Percentiles rank a stretch among this genome's conserved stretches.
phyloP scores from a whole-genome alignment of 2,329 filamentous ascomycete species.

The Sordariomycetes sp. region DNA sequence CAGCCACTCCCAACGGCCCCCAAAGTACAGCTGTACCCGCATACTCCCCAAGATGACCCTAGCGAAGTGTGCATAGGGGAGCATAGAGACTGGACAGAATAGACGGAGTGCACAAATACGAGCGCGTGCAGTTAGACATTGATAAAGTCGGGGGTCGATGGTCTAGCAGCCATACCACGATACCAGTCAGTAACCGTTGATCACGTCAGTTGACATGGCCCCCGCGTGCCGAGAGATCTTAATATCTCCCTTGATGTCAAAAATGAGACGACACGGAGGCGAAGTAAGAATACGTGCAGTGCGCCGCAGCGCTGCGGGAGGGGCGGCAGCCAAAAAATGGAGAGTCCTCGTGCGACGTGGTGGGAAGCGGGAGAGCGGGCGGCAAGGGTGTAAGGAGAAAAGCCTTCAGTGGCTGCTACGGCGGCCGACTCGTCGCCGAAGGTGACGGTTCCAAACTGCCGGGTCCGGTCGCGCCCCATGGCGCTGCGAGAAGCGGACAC shows the following conservation, averaged over 20 bases:
- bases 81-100: neutral
- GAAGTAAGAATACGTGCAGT: neutral
- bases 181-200: neutral
- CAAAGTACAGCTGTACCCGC: neutral
- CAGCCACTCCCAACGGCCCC: neutral
- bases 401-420: neutral
- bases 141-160: neutral
- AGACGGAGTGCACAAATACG: neutral
- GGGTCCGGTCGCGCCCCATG: neutral
- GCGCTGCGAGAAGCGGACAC: neutral
- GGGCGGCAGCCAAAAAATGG: neutral
- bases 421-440: neutral
- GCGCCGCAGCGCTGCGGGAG: neutral
- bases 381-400: neutral
- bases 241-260: neutral
- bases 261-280: neutral
- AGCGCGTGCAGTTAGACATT: neutral
- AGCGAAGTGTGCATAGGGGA: neutral
- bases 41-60: neutral
- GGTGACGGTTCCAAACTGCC: slow-evolving; percentile 1
- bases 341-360: neutral
- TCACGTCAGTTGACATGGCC: neutral
- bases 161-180: neutral
- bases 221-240: neutral
- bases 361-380: neutral